Evolutionary conservation across 305 asterid species (phyloP).

Genomic region (Solanum hybrid): DNA sequence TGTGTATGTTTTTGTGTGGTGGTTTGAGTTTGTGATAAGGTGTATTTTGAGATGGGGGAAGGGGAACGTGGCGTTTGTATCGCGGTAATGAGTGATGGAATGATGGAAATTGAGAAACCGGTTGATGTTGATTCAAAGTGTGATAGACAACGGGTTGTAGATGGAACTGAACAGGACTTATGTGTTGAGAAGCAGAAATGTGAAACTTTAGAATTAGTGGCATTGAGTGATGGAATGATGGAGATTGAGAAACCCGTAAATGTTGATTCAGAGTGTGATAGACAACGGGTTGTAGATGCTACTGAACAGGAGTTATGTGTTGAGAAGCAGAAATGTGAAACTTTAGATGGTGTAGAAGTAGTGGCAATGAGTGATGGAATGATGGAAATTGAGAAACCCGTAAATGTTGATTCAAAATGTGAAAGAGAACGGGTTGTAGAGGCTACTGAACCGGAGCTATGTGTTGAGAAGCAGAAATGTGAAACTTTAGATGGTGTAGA

Average conservation of each 20-base stretch:
- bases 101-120: slow-evolving; percentile 17
- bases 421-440: slow-evolving; percentile 8
- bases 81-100: slow-evolving; percentile 16
- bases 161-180: slow-evolving; percentile 6
- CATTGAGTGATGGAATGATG: slow-evolving; percentile 5
- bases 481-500: slow-evolving; percentile 4
- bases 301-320: slow-evolving; percentile 15
- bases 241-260: slow-evolving; percentile 11
- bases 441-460: slow-evolving; percentile 14
- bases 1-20: not conserved
- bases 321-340: slow-evolving; percentile 6
- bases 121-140: slow-evolving; percentile 21
- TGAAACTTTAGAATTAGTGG: not conserved
- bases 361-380: not conserved
- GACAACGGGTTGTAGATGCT: slow-evolving; percentile 8
- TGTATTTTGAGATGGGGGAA: slow-evolving; percentile 19
- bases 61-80: slow-evolving; percentile 23
- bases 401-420: slow-evolving; percentile 19
- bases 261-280: slow-evolving; percentile 20
- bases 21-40: not conserved
- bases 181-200: slow-evolving; percentile 6
- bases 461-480: slow-evolving; percentile 4
- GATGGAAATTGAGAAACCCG: slow-evolving; percentile 13
- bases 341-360: not conserved
- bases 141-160: slow-evolving; percentile 10